Evolutionary conservation across 1,139 yeast species (phyloP).

Genomic region (Debaryomyces sp.): DNA sequence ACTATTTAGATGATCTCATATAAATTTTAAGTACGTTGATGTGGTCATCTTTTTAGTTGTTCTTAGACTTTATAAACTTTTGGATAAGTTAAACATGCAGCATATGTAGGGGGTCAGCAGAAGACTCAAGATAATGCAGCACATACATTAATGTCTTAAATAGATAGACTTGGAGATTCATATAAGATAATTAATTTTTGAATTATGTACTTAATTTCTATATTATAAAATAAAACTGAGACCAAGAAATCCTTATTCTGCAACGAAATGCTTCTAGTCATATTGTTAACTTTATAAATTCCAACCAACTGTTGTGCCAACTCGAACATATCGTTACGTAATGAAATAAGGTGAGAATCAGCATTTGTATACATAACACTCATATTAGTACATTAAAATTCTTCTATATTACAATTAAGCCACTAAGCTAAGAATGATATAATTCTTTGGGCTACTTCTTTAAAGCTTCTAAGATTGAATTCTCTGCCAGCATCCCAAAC

Average conservation of each 20-base stretch:
- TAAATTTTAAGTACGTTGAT: background rate
- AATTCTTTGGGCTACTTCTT: slow-evolving; percentile 40
- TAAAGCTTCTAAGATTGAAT: slow-evolving; percentile 37
- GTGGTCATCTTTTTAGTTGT: background rate
- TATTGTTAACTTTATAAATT: slow-evolving; percentile 88
- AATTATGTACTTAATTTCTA: background rate
- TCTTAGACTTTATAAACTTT: background rate
- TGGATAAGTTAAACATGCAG: background rate
- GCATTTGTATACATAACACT: background rate
- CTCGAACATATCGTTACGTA: slow-evolving; percentile 97
- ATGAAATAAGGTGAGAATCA: slow-evolving; percentile 56
- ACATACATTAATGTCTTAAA: background rate
- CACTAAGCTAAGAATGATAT: slow-evolving; percentile 38
- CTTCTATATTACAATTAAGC: slow-evolving; percentile 2
- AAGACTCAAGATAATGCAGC: background rate
- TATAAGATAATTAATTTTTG: no score
- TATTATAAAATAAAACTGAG: background rate
- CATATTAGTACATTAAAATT: background rate
- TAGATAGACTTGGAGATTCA: background rate
- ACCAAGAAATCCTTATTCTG: slow-evolving; percentile 57
- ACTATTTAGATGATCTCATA: background rate
- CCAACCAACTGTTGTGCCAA: slow-evolving; percentile 93
- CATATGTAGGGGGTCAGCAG: background rate
- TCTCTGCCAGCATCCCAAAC: slow-evolving; percentile 70
- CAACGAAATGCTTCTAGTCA: slow-evolving; percentile 82